Conservation (phyloP, 108 stramenopile genomes). For the Skeletonema marinoi region DNA sequence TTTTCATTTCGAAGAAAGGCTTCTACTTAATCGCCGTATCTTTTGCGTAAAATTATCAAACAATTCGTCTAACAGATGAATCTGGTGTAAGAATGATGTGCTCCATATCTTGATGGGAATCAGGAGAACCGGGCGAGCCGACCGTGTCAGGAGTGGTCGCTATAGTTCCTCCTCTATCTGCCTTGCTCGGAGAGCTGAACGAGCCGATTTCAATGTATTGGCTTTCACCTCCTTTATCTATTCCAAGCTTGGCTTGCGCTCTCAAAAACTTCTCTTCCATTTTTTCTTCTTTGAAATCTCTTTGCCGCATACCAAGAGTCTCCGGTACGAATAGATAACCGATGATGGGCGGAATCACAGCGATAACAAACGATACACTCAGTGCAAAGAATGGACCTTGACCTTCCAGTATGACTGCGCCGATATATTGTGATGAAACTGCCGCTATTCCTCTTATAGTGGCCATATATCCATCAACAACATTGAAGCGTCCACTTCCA, state of each 20-base stretch:
- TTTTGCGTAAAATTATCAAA: neutral
- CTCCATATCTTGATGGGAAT: neutral
- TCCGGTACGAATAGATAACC: slow-evolving; percentile 37
- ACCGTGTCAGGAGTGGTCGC: neutral
- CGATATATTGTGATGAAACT: slow-evolving; percentile 21
- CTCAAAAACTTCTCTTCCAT: neutral
- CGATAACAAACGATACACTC: slow-evolving; percentile 24
- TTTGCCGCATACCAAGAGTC: slow-evolving; percentile 38
- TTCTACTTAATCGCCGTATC: no score
- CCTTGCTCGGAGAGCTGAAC: neutral
- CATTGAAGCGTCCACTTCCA: slow-evolving; percentile 42
- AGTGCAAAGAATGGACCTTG: slow-evolving; percentile 33
- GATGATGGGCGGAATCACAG: slow-evolving; percentile 34
- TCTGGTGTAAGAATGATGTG: neutral
- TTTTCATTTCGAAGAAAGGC: neutral
- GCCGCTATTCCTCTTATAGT: slow-evolving; percentile 33
- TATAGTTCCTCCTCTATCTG: neutral
- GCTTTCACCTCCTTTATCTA: neutral
- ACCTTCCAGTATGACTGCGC: slow-evolving; percentile 24
- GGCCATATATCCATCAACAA: slow-evolving; percentile 37
- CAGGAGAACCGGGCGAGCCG: neutral
- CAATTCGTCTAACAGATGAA: neutral
- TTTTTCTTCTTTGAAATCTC: slow-evolving; percentile 42
- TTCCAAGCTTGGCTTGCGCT: neutral
- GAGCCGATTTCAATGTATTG: neutral